Conservation (phyloP, 176 grass and related monocot genomes). For the Bolboschoenus planiculmis region DNA sequence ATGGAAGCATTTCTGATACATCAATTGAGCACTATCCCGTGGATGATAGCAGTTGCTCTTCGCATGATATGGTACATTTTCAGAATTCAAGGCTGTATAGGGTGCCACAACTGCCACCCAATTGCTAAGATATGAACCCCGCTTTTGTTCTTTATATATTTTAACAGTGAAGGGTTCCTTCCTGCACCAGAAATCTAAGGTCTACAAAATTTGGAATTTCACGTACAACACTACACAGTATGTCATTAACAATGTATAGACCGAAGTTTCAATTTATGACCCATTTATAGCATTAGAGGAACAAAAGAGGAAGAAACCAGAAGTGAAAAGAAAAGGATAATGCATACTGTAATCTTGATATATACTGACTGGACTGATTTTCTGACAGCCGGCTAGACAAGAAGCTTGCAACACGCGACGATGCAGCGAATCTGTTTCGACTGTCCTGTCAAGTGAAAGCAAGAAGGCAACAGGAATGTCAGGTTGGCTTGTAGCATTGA, state of each 20-base stretch:
- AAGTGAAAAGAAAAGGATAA: not conserved
- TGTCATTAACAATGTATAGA: not conserved
- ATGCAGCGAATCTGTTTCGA: constrained; percentile 33
- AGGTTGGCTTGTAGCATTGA: constrained; percentile 55
- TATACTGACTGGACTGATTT: constrained; percentile 4
- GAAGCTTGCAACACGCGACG: constrained; percentile 58
- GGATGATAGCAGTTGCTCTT: constrained; percentile 64
- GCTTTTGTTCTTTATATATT: not conserved
- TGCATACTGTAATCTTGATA: not conserved
- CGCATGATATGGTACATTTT: constrained; percentile 50
- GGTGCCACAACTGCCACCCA: not conserved
- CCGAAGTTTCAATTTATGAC: not conserved
- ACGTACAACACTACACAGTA: not conserved
- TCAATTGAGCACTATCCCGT: constrained; percentile 63
- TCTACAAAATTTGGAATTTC: not conserved
- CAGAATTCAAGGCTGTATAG: not conserved
- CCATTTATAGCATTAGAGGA: not conserved
- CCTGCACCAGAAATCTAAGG: not conserved
- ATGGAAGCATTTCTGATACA: constrained; percentile 43
- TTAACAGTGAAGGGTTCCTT: not conserved
- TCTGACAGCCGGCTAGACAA: constrained; percentile 50
- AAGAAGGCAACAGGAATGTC: constrained; percentile 37
- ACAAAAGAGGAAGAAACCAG: not conserved
- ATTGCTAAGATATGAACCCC: not conserved
- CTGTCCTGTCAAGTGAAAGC: constrained; percentile 26